A percentile compares a stretch with the other conserved stretches of the same genome.
phyloP scores from a whole-genome alignment of 2,329 filamentous ascomycete genomes.

The Aspergillus sp. region DNA sequence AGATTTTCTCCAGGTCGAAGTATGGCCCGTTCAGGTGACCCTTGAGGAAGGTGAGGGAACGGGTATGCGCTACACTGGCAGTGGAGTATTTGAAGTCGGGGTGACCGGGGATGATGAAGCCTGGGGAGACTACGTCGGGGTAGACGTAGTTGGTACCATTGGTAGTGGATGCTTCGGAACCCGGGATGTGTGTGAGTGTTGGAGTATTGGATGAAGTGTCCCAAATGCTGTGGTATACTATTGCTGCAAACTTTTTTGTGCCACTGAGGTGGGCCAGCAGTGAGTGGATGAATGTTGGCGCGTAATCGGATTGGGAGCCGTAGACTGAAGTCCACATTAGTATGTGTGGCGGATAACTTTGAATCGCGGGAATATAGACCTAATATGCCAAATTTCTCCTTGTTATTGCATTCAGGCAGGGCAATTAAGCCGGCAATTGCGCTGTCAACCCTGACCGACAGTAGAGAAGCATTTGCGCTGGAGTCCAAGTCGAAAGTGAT shows the following conservation, averaged over 20 bases:
- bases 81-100: conserved; percentile 54
- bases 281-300: conserved; percentile 11
- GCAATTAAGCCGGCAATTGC: conserved; percentile 20
- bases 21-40: conserved; percentile 62
- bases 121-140: conserved; percentile 44
- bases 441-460: conserved; percentile 12
- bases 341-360: not conserved
- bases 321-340: conserved; percentile 22
- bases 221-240: conserved; percentile 26
- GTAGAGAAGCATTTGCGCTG: conserved; percentile 15
- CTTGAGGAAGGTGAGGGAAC: conserved; percentile 67
- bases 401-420: conserved; percentile 28
- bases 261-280: conserved; percentile 11
- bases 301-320: conserved; percentile 28
- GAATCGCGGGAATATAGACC: conserved; percentile 11
- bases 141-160: conserved; percentile 43
- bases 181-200: conserved; percentile 22
- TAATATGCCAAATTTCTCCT: conserved; percentile 24
- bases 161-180: not conserved
- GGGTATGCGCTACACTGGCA: conserved; percentile 66
- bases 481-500: conserved; percentile 34
- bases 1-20: conserved; percentile 75
- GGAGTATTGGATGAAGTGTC: conserved; percentile 4
- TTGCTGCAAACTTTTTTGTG: conserved; percentile 9
- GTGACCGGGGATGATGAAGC: conserved; percentile 55